Percentiles rank a stretch among this genome's conserved stretches.
Evolutionary conservation across 106 monocot genomes (phyloP).

Genomic region (Apostasia shenzhenica): DNA sequence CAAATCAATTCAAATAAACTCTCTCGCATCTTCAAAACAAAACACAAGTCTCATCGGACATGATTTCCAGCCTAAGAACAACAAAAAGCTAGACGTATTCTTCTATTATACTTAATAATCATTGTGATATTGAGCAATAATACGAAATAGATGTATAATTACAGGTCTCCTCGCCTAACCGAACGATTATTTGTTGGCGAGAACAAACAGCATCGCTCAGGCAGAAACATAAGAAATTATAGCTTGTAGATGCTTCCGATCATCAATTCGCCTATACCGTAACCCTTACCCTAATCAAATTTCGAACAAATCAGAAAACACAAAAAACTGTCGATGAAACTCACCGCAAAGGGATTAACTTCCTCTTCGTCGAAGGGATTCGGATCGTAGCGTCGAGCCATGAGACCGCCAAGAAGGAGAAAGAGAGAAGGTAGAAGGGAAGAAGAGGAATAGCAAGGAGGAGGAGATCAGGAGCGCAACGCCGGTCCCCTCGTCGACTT

Average conservation of each 20-base stretch:
- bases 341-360: slow-evolving; percentile 79
- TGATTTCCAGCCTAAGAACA: neutral
- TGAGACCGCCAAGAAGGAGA: slow-evolving; percentile 1
- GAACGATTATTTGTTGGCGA: neutral
- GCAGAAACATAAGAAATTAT: neutral
- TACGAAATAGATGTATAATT: neutral
- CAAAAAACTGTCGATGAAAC: neutral
- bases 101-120: neutral
- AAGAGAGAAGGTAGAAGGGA: neutral
- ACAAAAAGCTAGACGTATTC: neutral
- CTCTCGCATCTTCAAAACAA: too few species aligned
- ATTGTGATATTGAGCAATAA: neutral
- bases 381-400: slow-evolving; percentile 66
- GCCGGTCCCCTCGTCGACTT: neutral
- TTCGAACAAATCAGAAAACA: neutral
- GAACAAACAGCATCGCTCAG: neutral
- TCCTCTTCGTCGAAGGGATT: slow-evolving; percentile 87
- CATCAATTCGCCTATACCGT: neutral
- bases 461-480: neutral
- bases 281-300: neutral
- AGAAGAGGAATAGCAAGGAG: neutral
- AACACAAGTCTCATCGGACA: too few species aligned
- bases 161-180: neutral
- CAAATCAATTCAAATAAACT: neutral
- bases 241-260: neutral